Percentiles rank a stretch among this genome's conserved stretches.
Evolutionary conservation across 148 eudicot species (phyloP).

Genomic region (Rhododendron molle): DNA sequence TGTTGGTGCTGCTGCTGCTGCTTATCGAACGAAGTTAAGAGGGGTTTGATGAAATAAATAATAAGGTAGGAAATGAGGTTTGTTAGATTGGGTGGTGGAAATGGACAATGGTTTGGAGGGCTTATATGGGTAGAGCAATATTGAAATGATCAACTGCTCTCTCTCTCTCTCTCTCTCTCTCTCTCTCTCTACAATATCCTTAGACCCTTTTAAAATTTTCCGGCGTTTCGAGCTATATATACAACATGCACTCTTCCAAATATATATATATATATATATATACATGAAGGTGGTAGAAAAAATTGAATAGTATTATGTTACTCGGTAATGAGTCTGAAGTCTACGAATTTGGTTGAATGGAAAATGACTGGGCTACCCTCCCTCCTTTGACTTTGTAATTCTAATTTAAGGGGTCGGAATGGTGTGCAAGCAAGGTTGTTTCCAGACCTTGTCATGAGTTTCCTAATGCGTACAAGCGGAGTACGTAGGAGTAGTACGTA

Average conservation of each 20-base stretch:
- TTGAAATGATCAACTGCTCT: conserved; percentile 43
- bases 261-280: background rate
- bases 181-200: background rate
- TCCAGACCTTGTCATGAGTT: conserved; percentile 7
- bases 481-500: no score
- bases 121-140: conserved; percentile 23
- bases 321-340: conserved; percentile 5
- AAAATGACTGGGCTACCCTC: conserved; percentile 20
- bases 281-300: background rate
- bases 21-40: no score
- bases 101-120: conserved; percentile 24
- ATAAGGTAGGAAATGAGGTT: background rate
- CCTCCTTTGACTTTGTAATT: conserved; percentile 18
- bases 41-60: background rate
- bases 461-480: background rate
- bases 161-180: background rate
- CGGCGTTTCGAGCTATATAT: background rate
- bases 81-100: conserved; percentile 18
- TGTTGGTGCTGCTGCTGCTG: background rate
- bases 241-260: background rate
- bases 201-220: background rate
- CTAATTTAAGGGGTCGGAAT: background rate
- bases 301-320: background rate
- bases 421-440: conserved; percentile 9
- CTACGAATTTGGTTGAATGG: conserved; percentile 17